phyloP scores from a whole-genome alignment of 2,329 filamentous ascomycete genomes.

The Microascus cirrosus region DNA sequence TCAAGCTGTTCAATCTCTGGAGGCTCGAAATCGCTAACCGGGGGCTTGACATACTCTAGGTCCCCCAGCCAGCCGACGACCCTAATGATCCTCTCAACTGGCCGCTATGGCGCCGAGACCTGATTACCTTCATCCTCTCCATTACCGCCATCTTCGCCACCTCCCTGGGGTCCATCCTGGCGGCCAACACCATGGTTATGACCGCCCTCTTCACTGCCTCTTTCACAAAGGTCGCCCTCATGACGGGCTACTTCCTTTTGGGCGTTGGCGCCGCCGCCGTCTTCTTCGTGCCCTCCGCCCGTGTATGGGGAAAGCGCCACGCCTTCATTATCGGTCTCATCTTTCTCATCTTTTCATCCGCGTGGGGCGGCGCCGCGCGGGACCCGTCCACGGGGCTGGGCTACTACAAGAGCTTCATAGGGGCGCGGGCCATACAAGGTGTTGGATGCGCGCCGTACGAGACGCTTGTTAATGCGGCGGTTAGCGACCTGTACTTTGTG shows the following conservation, averaged over 20 bases:
- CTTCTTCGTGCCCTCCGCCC: constrained; percentile 75
- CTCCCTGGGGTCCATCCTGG: constrained; percentile 74
- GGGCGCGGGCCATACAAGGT: constrained; percentile 75
- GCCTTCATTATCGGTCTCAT: constrained; percentile 68
- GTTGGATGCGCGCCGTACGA: constrained; percentile 83
- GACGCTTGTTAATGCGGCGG: constrained; percentile 75
- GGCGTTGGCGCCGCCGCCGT: constrained; percentile 74
- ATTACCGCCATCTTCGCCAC: constrained; percentile 74
- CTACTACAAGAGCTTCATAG: constrained; percentile 62
- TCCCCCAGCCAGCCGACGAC: constrained; percentile 80
- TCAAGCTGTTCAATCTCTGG: not conserved
- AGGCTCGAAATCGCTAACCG: not conserved
- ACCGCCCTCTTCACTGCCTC: constrained; percentile 51
- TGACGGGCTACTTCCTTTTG: constrained; percentile 81
- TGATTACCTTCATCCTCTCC: constrained; percentile 69
- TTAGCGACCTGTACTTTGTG: constrained; percentile 85
- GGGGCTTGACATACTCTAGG: constrained; percentile 17
- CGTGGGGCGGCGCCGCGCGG: constrained; percentile 61
- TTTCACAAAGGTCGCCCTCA: constrained; percentile 67
- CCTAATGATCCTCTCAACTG: constrained; percentile 81
- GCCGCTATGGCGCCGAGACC: constrained; percentile 76
- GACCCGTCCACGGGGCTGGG: constrained; percentile 21
- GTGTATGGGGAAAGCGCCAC: constrained; percentile 90
- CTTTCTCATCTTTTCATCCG: constrained; percentile 61
- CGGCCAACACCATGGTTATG: constrained; percentile 75